Evolutionary conservation across 257 asterid genomes (phyloP).

Genomic region (Ilex aquifolium): DNA sequence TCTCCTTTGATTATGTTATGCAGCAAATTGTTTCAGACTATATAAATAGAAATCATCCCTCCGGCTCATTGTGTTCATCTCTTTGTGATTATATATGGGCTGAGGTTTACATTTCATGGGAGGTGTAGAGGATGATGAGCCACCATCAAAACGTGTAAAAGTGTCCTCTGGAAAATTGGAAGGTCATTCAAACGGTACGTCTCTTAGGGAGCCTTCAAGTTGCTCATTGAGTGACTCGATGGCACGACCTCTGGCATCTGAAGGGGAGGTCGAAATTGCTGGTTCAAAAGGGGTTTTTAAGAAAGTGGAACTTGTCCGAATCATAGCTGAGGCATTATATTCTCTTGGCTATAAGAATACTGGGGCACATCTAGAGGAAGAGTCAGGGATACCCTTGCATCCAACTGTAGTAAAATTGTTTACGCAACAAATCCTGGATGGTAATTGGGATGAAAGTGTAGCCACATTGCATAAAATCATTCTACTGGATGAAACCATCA

Average conservation of each 20-base stretch:
- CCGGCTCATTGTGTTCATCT: slow-evolving; percentile 6
- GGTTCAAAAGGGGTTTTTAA: slow-evolving; percentile 64
- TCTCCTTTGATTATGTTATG: no score
- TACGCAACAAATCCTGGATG: slow-evolving; percentile 68
- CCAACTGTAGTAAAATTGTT: slow-evolving; percentile 50
- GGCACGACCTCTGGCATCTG: slow-evolving; percentile 57
- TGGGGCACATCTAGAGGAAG: slow-evolving; percentile 66
- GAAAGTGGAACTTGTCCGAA: slow-evolving; percentile 67
- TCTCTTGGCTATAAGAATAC: slow-evolving; percentile 73
- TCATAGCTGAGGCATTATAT: slow-evolving; percentile 69
- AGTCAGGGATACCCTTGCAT: slow-evolving; percentile 64
- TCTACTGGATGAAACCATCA: slow-evolving; percentile 40
- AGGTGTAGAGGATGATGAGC: slow-evolving; percentile 79
- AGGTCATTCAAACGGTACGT: slow-evolving; percentile 43
- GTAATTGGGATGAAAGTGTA: slow-evolving; percentile 82
- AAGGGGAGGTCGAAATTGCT: slow-evolving; percentile 61
- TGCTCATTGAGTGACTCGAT: slow-evolving; percentile 46
- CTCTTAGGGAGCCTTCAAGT: slow-evolving; percentile 44
- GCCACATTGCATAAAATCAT: slow-evolving; percentile 45
- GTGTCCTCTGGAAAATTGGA: slow-evolving; percentile 40
- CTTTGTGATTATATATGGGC: slow-evolving; percentile 54
- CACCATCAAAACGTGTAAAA: slow-evolving; percentile 81
- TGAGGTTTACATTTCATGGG: slow-evolving; percentile 84
- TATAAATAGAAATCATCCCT: no score
- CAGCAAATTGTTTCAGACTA: no score